Evolutionary conservation across 495 filamentous ascomycete species (phyloP), one percentile per base, ranked within the genome.

Genomic region (Margaritispora aquatica): DNA sequence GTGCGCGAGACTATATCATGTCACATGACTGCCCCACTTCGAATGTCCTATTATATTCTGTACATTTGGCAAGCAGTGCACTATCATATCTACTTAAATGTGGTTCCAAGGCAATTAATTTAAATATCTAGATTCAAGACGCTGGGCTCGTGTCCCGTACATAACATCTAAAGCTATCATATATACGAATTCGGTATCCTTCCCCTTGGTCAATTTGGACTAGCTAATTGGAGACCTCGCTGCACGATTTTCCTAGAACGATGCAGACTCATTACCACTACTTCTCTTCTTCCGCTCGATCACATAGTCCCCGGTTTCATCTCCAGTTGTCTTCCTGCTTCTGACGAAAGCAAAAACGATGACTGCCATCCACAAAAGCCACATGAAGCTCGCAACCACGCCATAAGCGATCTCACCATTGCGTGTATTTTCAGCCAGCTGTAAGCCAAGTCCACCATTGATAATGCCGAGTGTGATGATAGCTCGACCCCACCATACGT

Each of bases 401-500:
- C 75, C 66, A 66, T 86, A 88, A 8, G 79, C 81, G 58, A 86
- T 77, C 26, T 82, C 57, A 22, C 61, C 58, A 26, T 23, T 48
- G 24, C 20, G 58, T 0, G 49, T 41, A 23, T 66, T 66, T 10
- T 63, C 61, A 17, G 78, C 68, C 19, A 87, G 66, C 24, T 73
- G 59, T 15, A 90, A 74, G 0, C 88, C 88, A 3, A 89, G 70
- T 0, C 88, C 88, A 52, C 81, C 88, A 68, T 90, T 92, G 55
- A 90, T 74, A 31, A 89, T 74, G 2, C 83, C 89, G n/a, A 88
- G 63, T 4, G 76, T 65, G 22, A 92, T 76, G 34, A 89, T 61
- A 4, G 69, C 48, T 1, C 89, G 80, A 3, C 88, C 89, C 57
- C 77, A 81, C 87, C 88, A 90, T 62, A 86, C 81, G 67, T 92